phyloP scores from a whole-genome alignment of 192 early-diverging fungal genomes.

The Entomortierella lignicola region DNA sequence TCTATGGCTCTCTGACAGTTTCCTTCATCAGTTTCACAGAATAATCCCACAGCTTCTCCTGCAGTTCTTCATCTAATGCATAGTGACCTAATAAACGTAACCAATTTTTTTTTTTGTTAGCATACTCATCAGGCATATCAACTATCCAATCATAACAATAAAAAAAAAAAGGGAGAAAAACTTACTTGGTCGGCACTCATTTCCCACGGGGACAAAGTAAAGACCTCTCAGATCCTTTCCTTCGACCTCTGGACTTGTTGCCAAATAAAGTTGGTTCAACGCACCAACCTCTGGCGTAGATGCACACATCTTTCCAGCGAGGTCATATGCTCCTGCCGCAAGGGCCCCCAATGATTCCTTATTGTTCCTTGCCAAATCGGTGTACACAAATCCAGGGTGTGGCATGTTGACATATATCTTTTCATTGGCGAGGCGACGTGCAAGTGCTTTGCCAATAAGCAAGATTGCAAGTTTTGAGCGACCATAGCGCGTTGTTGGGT shows the following conservation, averaged over 20 bases:
- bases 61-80: conserved; percentile 31
- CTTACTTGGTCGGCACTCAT: conserved; percentile 37
- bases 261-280: conserved; percentile 61
- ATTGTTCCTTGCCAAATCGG: conserved; percentile 55
- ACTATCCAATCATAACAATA: not conserved
- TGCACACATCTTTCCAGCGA: conserved; percentile 42
- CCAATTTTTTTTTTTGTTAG: not conserved
- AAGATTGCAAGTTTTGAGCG: conserved; percentile 66
- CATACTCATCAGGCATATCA: no score
- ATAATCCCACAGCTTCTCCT: conserved; percentile 38
- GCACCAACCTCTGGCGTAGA: conserved; percentile 54
- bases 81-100: not conserved
- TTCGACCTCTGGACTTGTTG: conserved; percentile 66
- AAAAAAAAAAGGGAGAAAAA: not conserved
- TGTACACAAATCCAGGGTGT: conserved; percentile 68
- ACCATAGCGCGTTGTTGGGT: conserved; percentile 53
- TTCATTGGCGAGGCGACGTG: conserved; percentile 47
- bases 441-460: conserved; percentile 63
- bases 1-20: conserved; percentile 3
- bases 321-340: conserved; percentile 17
- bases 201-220: conserved; percentile 52
- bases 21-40: conserved; percentile 28
- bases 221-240: conserved; percentile 53
- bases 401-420: conserved; percentile 55
- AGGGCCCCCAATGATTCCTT: conserved; percentile 15